Evolutionary conservation across 2,329 filamentous ascomycete species (phyloP), one percentile per base, ranked within the genome.

Genomic region (Phialophora tarda): DNA sequence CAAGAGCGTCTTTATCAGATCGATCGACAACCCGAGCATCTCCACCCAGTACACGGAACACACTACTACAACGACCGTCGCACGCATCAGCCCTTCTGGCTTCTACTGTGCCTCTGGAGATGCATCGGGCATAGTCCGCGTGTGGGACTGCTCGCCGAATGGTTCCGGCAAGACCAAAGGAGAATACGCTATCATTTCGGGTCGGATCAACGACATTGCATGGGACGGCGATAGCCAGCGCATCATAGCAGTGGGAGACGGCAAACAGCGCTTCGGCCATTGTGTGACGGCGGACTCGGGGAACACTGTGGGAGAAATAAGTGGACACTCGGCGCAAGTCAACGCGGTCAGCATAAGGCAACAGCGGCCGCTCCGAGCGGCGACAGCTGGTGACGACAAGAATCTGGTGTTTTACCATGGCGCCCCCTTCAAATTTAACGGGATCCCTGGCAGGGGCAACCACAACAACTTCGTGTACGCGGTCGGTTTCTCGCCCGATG

Each of bases 211-310:
- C 77, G 95, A 99, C 77, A 88, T 99, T 71, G 94, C 93, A 1
- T 99, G 95, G 93, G 95, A 98, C 75, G 94, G 93, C 64, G 95
- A 99, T 79, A 96, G 91, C 68, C 93, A 97, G 82, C 90, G 95
- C 58, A 90, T 99, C 75, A 97, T 98, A 74, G 95, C 94, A 3
- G 94, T 99, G 4, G 95, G 95, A 53, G 91, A 98, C 73, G 95
- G 95, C 59, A 93, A 94, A 76, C 93, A 98, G 81, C 87, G 92
- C 64, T 97, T 92, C 77, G 94, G 94, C 14, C 91, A 94, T 78
- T 97, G 92, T 82, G 93, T 98, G 77, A 97, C 92, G 30, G 92
- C 91, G 72, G 95, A 98, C 80, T 96, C 92, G 75, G 95, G 95
- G 71, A 99, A 99, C 82, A 93, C 89, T 58, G 93, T 98, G 21